phyloP scores from a whole-genome alignment of 352 stramenopile species.

The Bremia lactucae region DNA sequence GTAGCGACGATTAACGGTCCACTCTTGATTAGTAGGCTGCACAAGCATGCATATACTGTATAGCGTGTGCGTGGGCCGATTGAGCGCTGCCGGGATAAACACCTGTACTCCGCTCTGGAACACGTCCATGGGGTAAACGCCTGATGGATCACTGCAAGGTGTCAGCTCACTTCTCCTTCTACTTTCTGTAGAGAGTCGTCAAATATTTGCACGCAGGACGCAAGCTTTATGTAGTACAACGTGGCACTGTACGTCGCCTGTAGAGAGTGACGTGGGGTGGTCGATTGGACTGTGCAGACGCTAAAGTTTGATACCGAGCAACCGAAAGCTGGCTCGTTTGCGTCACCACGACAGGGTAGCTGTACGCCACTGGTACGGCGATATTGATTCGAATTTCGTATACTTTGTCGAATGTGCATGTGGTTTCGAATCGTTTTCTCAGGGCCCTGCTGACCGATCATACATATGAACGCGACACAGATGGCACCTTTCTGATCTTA shows the following conservation, averaged over 20 bases:
- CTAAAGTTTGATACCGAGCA: constrained; percentile 11
- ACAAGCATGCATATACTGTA: constrained; percentile 80
- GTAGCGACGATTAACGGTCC: constrained; percentile 79
- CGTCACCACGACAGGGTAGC: constrained; percentile 10
- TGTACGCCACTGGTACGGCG: background rate
- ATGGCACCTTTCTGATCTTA: too few species aligned
- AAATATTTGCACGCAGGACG: too few species aligned
- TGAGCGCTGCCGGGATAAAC: constrained; percentile 74
- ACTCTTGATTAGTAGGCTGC: constrained; percentile 68
- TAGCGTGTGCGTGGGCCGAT: constrained; percentile 71
- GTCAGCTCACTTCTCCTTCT: background rate
- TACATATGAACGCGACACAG: too few species aligned
- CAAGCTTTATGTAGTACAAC: constrained; percentile 15
- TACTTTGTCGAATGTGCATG: background rate
- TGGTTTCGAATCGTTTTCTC: too few species aligned
- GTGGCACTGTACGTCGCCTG: constrained; percentile 18
- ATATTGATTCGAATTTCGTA: background rate
- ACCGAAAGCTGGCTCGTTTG: constrained; percentile 11
- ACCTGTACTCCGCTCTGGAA: constrained; percentile 59
- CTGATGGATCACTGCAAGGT: background rate
- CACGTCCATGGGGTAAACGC: constrained; percentile 6
- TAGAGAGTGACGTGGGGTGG: constrained; percentile 17
- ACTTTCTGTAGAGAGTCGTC: constrained; percentile 1
- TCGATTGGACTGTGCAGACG: constrained; percentile 15
- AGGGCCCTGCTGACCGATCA: too few species aligned